Evolutionary conservation across 2,329 filamentous ascomycete genomes (phyloP).

Genomic region (Aspergillus pseudonomiae): DNA sequence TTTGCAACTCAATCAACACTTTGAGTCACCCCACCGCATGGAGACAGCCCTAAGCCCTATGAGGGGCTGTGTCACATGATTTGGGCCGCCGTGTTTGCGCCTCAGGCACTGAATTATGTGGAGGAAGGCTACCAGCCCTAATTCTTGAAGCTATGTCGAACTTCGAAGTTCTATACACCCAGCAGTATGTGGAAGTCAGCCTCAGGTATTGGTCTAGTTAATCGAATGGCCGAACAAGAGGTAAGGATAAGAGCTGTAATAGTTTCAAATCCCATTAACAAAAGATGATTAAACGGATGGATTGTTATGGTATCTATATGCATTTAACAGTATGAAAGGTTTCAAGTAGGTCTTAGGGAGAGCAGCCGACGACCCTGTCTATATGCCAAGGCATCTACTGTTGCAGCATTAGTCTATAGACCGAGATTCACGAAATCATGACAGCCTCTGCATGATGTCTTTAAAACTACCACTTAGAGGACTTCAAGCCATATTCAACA

Average conservation of each 20-base stretch:
- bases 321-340: neutral
- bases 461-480: conserved; percentile 43
- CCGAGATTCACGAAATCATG: too few relatives aligned
- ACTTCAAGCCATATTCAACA: conserved; percentile 73
- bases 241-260: neutral
- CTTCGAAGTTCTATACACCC: neutral
- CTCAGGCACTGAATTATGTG: neutral
- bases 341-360: neutral
- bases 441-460: neutral
- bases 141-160: neutral
- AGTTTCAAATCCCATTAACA: neutral
- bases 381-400: neutral
- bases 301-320: neutral
- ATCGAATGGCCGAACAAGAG: neutral
- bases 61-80: conserved; percentile 26
- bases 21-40: conserved; percentile 37
- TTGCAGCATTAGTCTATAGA: neutral
- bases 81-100: neutral
- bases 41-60: conserved; percentile 38
- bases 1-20: conserved; percentile 15
- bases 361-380: neutral
- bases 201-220: neutral
- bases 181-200: neutral
- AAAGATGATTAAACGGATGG: neutral
- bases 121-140: too few relatives aligned